Evolutionary conservation across 306 rosid genomes (phyloP).

Genomic region (Potentilla sterilis): DNA sequence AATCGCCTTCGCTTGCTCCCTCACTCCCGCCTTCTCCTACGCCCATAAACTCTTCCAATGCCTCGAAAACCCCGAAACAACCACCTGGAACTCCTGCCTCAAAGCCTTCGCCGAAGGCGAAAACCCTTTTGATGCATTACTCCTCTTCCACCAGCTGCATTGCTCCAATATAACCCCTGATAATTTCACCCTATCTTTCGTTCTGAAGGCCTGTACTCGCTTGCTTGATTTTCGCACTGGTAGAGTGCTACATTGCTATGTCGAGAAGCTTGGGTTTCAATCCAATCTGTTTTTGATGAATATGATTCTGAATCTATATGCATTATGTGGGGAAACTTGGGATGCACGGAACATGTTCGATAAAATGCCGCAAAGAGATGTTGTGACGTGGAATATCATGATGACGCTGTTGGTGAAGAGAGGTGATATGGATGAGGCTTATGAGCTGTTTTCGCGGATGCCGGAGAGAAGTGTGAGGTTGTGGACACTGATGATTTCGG

Average conservation of each 20-base stretch:
- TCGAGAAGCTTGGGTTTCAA: conserved; percentile 50
- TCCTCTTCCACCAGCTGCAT: conserved; percentile 37
- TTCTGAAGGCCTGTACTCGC: conserved; percentile 45
- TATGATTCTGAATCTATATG: conserved; percentile 43
- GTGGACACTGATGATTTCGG: conserved; percentile 59
- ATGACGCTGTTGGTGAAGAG: conserved; percentile 39
- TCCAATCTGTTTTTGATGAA: conserved; percentile 43
- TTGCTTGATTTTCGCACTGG: conserved; percentile 41
- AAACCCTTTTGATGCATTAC: conserved; percentile 34
- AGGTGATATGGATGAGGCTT: conserved; percentile 34
- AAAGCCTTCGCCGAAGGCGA: conserved; percentile 38
- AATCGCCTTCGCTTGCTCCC: conserved; percentile 44
- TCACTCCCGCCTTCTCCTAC: conserved; percentile 37
- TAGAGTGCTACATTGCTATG: conserved; percentile 43
- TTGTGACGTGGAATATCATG: conserved; percentile 52
- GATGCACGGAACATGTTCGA: conserved; percentile 48
- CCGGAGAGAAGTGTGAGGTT: conserved; percentile 49
- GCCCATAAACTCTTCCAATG: conserved; percentile 35
- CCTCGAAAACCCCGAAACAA: conserved; percentile 17
- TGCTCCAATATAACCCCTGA: conserved; percentile 35
- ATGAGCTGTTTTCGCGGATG: conserved; percentile 40
- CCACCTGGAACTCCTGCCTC: conserved; percentile 47
- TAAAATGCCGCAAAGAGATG: conserved; percentile 48
- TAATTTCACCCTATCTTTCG: conserved; percentile 42
- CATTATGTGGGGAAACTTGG: conserved; percentile 26